Percentiles rank a stretch among this genome's conserved stretches.
Conservation (phyloP, 2,329 filamentous ascomycete species). For the Fusarium sp. region DNA sequence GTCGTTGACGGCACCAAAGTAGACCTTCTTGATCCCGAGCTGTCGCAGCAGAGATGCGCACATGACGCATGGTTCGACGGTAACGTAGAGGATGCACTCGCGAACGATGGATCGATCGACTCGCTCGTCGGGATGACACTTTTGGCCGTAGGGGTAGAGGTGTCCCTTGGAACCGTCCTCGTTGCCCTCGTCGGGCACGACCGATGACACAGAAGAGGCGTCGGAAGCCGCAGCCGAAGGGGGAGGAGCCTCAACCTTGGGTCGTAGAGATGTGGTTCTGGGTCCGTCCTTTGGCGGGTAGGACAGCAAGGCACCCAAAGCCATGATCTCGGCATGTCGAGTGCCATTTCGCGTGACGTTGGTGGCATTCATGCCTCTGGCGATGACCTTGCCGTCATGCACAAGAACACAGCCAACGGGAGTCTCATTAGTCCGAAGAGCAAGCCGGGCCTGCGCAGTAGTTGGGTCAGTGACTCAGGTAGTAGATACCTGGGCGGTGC, state of each 20-base stretch:
- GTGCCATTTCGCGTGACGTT: slow-evolving; percentile 93
- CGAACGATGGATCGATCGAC: slow-evolving; percentile 77
- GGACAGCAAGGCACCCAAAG: slow-evolving; percentile 71
- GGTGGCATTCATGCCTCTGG: slow-evolving; percentile 95
- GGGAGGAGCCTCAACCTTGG: slow-evolving; percentile 47
- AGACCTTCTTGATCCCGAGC: slow-evolving; percentile 87
- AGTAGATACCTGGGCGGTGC: neutral
- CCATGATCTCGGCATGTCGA: slow-evolving; percentile 94
- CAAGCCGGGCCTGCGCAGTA: slow-evolving; percentile 78
- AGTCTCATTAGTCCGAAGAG: slow-evolving; percentile 88
- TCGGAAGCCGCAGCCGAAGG: slow-evolving; percentile 40
- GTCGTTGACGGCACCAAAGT: slow-evolving; percentile 95
- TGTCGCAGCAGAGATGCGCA: slow-evolving; percentile 93
- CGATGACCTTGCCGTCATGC: slow-evolving; percentile 81
- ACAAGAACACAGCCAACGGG: slow-evolving; percentile 97
- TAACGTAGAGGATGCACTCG: slow-evolving; percentile 88
- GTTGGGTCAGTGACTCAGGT: slow-evolving; percentile 23
- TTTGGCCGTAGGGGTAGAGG: slow-evolving; percentile 72
- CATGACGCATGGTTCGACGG: slow-evolving; percentile 99
- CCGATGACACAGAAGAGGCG: slow-evolving; percentile 37
- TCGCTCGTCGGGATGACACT: slow-evolving; percentile 64
- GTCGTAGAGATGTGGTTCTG: slow-evolving; percentile 49
- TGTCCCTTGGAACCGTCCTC: slow-evolving; percentile 67
- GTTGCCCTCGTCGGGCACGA: slow-evolving; percentile 57
- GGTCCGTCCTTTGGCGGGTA: slow-evolving; percentile 49